Percentiles rank a stretch among this genome's conserved stretches.
Conservation (phyloP, 208 protist species). For the Acanthamoeba royreba region DNA sequence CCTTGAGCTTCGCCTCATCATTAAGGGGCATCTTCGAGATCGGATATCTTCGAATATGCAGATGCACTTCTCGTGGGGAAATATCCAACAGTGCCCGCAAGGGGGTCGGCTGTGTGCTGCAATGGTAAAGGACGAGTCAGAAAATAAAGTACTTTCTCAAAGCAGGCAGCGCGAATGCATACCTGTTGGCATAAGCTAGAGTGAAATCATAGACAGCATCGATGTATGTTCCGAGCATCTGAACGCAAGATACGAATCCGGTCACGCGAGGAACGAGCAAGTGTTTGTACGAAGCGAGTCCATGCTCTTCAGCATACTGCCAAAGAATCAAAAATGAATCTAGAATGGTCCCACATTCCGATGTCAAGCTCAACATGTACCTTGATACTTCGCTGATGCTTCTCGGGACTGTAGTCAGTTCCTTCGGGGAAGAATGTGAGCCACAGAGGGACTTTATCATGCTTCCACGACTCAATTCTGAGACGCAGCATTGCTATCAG, state of each 20-base stretch:
- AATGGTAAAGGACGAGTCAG: neutral
- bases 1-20: neutral
- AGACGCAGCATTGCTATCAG: too few species aligned
- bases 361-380: neutral
- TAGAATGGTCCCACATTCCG: too few species aligned
- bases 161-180: too few species aligned
- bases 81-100: neutral
- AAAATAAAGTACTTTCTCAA: neutral
- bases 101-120: neutral
- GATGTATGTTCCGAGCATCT: neutral
- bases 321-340: too few species aligned
- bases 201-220: constrained; percentile 50
- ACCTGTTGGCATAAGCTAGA: constrained; percentile 2
- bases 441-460: neutral
- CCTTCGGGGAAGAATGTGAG: constrained; percentile 47
- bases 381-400: constrained; percentile 20
- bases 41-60: neutral
- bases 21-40: neutral
- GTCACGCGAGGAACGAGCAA: constrained; percentile 41
- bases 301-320: constrained; percentile 38
- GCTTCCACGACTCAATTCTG: constrained; percentile 36
- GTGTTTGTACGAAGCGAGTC: neutral
- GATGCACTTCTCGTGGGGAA: neutral
- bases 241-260: constrained; percentile 23
- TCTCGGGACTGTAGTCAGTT: constrained; percentile 13